These are phyloP conservation scores for Linnemannia elongata DNA, from an alignment of 192 early-diverging fungal genomes.

Conservation along the genomic window DNA sequence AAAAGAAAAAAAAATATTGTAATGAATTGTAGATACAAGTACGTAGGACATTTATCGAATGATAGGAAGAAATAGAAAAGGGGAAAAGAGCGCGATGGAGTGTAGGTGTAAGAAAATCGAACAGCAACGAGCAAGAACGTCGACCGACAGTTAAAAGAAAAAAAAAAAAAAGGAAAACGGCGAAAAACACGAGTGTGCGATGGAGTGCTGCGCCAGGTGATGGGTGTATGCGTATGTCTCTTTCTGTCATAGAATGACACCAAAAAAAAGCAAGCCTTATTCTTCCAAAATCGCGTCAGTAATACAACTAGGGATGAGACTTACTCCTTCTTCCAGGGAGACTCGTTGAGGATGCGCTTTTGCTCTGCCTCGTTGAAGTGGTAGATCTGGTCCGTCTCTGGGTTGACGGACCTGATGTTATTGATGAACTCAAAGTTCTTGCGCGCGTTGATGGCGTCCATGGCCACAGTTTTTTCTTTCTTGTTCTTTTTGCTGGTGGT, in stretches of 20 bases:
- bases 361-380: constrained; percentile 81
- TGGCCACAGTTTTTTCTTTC: background rate
- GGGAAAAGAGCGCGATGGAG: no score
- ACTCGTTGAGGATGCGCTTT: constrained; percentile 69
- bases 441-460: constrained; percentile 65
- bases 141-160: background rate
- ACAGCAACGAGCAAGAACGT: no score
- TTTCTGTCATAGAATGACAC: no score
- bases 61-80: no score
- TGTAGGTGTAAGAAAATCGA: no score
- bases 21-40: no score
- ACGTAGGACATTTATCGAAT: no score
- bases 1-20: background rate
- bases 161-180: background rate
- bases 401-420: constrained; percentile 77
- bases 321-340: constrained; percentile 91
- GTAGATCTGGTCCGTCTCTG: constrained; percentile 83
- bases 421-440: constrained; percentile 81
- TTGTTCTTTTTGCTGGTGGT: background rate
- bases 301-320: background rate
- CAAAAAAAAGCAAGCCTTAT: background rate
- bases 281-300: background rate
- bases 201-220: constrained; percentile 7
- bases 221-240: background rate
- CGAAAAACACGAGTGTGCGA: background rate